phyloP scores from a whole-genome alignment of 495 filamentous ascomycete genomes.

The Poronia punctata region DNA sequence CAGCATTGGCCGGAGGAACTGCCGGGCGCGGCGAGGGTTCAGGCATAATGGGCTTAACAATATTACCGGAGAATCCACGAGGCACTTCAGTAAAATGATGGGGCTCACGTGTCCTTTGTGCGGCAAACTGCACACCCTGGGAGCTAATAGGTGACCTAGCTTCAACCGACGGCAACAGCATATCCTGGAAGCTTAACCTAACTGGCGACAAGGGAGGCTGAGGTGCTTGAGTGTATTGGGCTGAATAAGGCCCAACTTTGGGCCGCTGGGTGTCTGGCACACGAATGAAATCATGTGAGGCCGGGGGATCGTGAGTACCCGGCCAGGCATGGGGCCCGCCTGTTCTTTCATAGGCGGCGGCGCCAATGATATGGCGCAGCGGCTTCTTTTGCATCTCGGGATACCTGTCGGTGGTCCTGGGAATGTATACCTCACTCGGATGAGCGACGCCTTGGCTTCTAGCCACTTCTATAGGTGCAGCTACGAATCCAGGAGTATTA shows the following conservation, averaged over 20 bases:
- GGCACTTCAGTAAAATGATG: slow-evolving; percentile 14
- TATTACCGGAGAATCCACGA: slow-evolving; percentile 9
- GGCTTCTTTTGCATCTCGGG: slow-evolving; percentile 10
- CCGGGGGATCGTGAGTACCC: slow-evolving; percentile 2
- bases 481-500: slow-evolving; percentile 11
- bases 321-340: slow-evolving; percentile 1
- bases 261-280: slow-evolving; percentile 14
- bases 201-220: slow-evolving; percentile 14
- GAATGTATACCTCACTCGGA: slow-evolving; percentile 2
- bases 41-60: slow-evolving; percentile 13
- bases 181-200: slow-evolving; percentile 21
- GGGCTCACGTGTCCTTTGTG: slow-evolving; percentile 11
- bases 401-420: slow-evolving; percentile 1
- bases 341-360: slow-evolving; percentile 4
- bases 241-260: slow-evolving; percentile 25
- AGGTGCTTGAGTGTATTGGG: slow-evolving; percentile 4
- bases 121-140: slow-evolving; percentile 5
- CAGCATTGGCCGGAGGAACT: slow-evolving; percentile 11
- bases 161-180: slow-evolving; percentile 25
- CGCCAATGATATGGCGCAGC: slow-evolving; percentile 1
- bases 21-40: slow-evolving; percentile 13
- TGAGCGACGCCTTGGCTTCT: slow-evolving; percentile 16
- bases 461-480: slow-evolving; percentile 13
- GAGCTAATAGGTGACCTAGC: slow-evolving; percentile 16
- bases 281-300: slow-evolving; percentile 11